Evolutionary conservation across 371 early-diverging fungal genomes (phyloP).

Genomic region (Circinella umbellata): DNA sequence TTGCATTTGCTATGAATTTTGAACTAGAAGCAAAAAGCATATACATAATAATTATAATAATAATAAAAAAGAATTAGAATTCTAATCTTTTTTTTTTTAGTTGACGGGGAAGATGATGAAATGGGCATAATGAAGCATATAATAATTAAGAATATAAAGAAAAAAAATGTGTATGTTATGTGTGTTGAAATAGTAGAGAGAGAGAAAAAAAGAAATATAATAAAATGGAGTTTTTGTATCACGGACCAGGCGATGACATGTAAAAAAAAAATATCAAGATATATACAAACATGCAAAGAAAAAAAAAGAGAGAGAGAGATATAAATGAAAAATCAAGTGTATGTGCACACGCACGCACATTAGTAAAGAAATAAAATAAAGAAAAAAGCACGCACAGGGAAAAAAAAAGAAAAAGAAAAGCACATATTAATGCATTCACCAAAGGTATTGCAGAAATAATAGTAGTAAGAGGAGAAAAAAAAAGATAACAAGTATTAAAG

Average conservation of each 20-base stretch:
- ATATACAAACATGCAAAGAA: conserved; percentile 16
- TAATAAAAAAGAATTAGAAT: conserved; percentile 2
- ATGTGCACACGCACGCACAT: conserved; percentile 12
- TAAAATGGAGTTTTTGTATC: background rate
- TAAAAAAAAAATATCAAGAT: conserved; percentile 3
- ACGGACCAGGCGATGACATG: conserved; percentile 15
- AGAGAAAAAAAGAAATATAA: background rate
- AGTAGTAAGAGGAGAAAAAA: background rate
- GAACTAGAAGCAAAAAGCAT: conserved; percentile 16
- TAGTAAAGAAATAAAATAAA: background rate
- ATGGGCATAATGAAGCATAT: background rate
- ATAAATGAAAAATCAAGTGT: conserved; percentile 6
- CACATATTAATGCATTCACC: background rate
- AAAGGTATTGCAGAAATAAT: background rate
- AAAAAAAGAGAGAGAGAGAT: conserved; percentile 3
- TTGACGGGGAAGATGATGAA: too few species aligned
- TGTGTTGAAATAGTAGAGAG: background rate
- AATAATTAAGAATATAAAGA: background rate
- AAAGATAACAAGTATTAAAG: conserved; percentile 7
- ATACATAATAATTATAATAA: conserved; percentile 8
- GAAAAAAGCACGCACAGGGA: background rate
- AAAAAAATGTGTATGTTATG: conserved; percentile 10
- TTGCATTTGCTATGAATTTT: background rate
- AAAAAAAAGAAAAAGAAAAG: background rate
- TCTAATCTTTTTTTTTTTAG: background rate